Percentiles rank a stretch among this genome's conserved stretches.
Evolutionary conservation across 169 alveolate genomes (phyloP).

Genomic region (Plasmodium knowlesi): DNA sequence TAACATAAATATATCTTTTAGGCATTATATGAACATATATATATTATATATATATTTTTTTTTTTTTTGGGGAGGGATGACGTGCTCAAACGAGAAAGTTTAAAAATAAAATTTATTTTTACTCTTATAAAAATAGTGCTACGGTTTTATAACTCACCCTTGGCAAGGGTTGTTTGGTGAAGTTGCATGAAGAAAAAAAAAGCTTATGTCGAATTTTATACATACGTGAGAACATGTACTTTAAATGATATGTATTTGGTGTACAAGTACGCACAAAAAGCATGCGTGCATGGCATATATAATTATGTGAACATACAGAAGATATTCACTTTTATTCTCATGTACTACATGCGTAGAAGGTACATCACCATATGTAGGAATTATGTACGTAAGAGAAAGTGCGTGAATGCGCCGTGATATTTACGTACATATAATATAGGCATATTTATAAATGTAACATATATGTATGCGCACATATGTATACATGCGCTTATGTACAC

Average conservation of each 20-base stretch:
- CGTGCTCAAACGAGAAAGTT: not conserved
- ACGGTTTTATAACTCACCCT: not conserved
- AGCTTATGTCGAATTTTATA: not conserved
- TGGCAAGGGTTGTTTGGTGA: not conserved
- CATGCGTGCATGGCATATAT: not conserved
- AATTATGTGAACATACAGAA: slow-evolving; percentile 1
- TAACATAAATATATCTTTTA: not conserved
- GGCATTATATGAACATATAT: not conserved
- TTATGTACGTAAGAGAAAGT: not conserved
- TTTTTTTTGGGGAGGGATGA: not conserved
- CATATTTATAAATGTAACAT: no score
- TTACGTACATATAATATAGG: not conserved
- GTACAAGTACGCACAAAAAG: not conserved
- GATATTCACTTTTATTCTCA: not conserved
- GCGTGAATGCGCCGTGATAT: not conserved
- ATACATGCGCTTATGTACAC: not conserved
- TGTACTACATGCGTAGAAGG: not conserved
- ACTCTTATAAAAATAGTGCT: not conserved
- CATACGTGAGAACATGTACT: slow-evolving; percentile 1
- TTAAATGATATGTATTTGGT: not conserved
- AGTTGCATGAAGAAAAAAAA: not conserved
- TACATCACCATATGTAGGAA: not conserved
- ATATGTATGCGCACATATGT: not conserved
- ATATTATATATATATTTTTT: not conserved
- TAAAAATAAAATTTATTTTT: not conserved